A percentile compares a stretch with the other conserved stretches of the same genome.
Conservation (phyloP, 768 basidiomycete species). For the Russula abietina region DNA sequence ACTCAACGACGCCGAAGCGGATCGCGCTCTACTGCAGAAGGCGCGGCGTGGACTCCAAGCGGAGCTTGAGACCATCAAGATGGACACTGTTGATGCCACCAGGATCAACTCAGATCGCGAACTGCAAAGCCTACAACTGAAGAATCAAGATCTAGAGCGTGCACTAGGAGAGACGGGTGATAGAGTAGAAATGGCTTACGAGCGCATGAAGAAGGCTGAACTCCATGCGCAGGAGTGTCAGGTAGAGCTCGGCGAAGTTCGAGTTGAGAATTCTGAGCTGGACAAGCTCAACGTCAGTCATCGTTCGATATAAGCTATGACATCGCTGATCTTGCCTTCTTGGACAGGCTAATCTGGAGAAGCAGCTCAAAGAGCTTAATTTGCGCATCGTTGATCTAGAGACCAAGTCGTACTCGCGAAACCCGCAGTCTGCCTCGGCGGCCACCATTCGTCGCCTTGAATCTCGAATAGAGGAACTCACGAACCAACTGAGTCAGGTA, state of each 20-base stretch:
- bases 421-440: slow-evolving; percentile 38
- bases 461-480: slow-evolving; percentile 66
- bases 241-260: slow-evolving; percentile 64
- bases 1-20: slow-evolving; percentile 80
- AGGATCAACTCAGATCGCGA: slow-evolving; percentile 69
- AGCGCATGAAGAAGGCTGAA: slow-evolving; percentile 80
- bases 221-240: slow-evolving; percentile 68
- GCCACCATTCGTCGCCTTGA: slow-evolving; percentile 54
- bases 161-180: slow-evolving; percentile 75
- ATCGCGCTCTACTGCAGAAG: slow-evolving; percentile 71
- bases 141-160: slow-evolving; percentile 77
- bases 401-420: slow-evolving; percentile 59
- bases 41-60: slow-evolving; percentile 75
- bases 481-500: slow-evolving; percentile 50
- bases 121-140: slow-evolving; percentile 65
- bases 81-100: slow-evolving; percentile 63
- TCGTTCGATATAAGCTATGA: slow-evolving; percentile 13
- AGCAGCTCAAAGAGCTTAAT: slow-evolving; percentile 79
- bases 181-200: slow-evolving; percentile 61
- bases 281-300: slow-evolving; percentile 66
- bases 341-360: slow-evolving; percentile 70
- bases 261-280: slow-evolving; percentile 76
- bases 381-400: slow-evolving; percentile 78
- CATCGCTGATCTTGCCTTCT: slow-evolving; percentile 1
- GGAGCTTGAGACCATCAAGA: slow-evolving; percentile 73